Percentiles rank a stretch among this genome's conserved stretches.
phyloP scores from a whole-genome alignment of 2,329 filamentous ascomycete genomes.

The Claviceps maximensis region DNA sequence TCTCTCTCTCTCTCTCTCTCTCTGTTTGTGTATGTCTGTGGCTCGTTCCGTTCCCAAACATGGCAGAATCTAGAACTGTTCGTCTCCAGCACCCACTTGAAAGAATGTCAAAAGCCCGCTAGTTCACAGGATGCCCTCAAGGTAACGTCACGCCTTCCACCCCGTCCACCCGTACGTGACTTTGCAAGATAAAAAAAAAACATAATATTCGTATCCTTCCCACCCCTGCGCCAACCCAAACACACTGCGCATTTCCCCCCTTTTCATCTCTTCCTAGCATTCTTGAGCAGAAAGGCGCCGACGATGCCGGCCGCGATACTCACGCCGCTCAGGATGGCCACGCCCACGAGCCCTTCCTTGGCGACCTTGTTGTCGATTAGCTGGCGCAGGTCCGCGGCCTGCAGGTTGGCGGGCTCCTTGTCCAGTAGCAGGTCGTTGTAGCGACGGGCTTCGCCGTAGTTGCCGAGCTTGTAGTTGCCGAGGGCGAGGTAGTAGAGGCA shows the following conservation, averaged over 20 bases:
- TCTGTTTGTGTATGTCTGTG: too few relatives aligned
- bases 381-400: conserved; percentile 72
- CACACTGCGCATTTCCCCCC: not conserved
- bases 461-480: conserved; percentile 95
- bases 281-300: conserved; percentile 73
- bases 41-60: too few relatives aligned
- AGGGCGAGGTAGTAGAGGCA: conserved; percentile 97
- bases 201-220: too few relatives aligned
- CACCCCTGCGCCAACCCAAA: too few relatives aligned
- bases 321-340: conserved; percentile 87
- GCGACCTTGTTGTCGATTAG: conserved; percentile 95
- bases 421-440: conserved; percentile 92
- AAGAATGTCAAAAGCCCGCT: too few relatives aligned
- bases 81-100: too few relatives aligned
- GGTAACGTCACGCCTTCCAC: too few relatives aligned
- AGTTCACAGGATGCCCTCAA: too few relatives aligned
- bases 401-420: conserved; percentile 81
- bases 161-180: too few relatives aligned
- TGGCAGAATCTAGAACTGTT: too few relatives aligned
- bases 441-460: conserved; percentile 85
- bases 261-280: conserved; percentile 45
- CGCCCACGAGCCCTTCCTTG: conserved; percentile 84
- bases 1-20: not conserved
- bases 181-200: too few relatives aligned
- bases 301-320: conserved; percentile 89